These are phyloP conservation scores for Pleochaeta shiraiana DNA, from an alignment of 2,329 filamentous ascomycete genomes.

Conservation along the genomic window DNA sequence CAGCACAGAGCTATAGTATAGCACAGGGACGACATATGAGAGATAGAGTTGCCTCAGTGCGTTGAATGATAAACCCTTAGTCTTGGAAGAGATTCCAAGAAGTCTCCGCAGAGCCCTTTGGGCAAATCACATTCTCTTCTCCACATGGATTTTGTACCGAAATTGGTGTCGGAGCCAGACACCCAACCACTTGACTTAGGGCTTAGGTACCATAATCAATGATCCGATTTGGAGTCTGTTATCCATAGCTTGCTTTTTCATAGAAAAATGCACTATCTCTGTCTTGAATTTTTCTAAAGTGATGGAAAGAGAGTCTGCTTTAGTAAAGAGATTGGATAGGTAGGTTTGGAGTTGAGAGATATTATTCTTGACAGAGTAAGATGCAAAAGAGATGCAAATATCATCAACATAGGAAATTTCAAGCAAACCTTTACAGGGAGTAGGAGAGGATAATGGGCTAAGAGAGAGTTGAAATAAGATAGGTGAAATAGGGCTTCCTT, in stretches of 20 bases:
- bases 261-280: no score
- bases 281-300: background rate
- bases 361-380: no score
- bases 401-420: no score
- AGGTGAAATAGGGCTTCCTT: no score
- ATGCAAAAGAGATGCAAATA: no score
- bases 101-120: background rate
- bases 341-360: no score
- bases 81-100: no score
- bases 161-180: background rate
- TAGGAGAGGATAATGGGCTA: background rate
- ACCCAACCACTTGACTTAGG: background rate
- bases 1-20: background rate
- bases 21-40: background rate
- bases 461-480: background rate
- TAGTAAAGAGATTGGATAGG: background rate
- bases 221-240: no score
- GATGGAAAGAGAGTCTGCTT: background rate
- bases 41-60: background rate
- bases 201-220: no score
- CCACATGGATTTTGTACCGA: background rate
- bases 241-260: no score
- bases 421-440: background rate
- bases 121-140: no score
- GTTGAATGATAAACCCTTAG: background rate